phyloP scores from a whole-genome alignment of 1,284 basidiomycete genomes.

The Hymenochaete sp. region DNA sequence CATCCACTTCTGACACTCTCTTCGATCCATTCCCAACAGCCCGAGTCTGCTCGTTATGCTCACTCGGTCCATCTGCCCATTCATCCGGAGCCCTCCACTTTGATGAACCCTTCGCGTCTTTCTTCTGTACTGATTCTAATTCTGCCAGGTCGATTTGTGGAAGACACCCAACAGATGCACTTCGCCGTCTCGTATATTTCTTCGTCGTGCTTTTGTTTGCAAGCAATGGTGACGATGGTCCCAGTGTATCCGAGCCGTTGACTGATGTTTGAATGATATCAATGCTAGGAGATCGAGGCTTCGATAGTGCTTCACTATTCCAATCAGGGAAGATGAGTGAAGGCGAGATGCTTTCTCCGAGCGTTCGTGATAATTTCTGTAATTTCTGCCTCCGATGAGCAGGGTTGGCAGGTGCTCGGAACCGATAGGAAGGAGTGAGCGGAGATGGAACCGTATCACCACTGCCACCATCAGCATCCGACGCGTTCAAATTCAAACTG shows the following conservation, averaged over 20 bases:
- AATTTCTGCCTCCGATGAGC: constrained; percentile 31
- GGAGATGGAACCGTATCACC: constrained; percentile 22
- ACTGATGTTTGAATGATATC: background rate
- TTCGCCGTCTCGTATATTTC: background rate
- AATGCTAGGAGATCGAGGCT: background rate
- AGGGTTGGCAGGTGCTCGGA: constrained; percentile 17
- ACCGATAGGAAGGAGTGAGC: constrained; percentile 21
- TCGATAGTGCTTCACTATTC: background rate
- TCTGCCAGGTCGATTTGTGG: background rate
- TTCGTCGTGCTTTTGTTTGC: background rate
- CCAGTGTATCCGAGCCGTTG: background rate
- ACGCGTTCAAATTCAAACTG: too few species aligned
- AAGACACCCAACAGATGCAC: constrained; percentile 3
- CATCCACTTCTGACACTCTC: too few species aligned
- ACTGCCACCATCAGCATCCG: too few species aligned
- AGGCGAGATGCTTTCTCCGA: constrained; percentile 46
- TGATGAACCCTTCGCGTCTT: constrained; percentile 5
- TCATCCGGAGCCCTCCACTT: constrained; percentile 14
- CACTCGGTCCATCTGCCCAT: constrained; percentile 9
- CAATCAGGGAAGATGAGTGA: constrained; percentile 38
- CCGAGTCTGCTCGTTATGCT: background rate
- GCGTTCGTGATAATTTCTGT: constrained; percentile 42
- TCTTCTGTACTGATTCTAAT: background rate
- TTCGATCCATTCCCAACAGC: too few species aligned
- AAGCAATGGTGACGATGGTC: background rate